Evolutionary conservation across 805 yeast genomes (phyloP).

Genomic region (Clavispora phyllophila): DNA sequence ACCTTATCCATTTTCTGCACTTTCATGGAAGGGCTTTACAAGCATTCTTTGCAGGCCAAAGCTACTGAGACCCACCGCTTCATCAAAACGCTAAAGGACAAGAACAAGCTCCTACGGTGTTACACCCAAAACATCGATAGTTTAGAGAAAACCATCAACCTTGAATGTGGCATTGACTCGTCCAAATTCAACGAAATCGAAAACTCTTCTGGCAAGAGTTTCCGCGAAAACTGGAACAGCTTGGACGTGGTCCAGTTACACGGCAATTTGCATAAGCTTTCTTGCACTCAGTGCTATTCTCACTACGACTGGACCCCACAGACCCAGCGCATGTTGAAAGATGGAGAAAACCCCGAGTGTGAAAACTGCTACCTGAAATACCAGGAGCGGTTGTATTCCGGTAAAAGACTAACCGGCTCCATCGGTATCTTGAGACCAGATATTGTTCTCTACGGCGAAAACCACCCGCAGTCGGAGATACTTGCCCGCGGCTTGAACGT

Average conservation of each 20-base stretch:
- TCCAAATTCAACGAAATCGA: conserved; percentile 21
- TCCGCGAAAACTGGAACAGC: conserved; percentile 49
- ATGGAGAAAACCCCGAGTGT: conserved; percentile 76
- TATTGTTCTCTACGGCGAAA: conserved; percentile 89
- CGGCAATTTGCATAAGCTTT: conserved; percentile 74
- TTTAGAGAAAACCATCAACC: conserved; percentile 61
- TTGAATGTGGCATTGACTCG: conserved; percentile 51
- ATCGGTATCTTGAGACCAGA: conserved; percentile 82
- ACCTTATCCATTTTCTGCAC: conserved; percentile 74
- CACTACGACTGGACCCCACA: conserved; percentile 58
- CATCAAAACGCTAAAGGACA: conserved; percentile 53
- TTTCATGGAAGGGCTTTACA: conserved; percentile 79
- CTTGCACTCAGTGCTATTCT: conserved; percentile 69
- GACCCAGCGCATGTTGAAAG: conserved; percentile 41
- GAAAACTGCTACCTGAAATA: conserved; percentile 57
- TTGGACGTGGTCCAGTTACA: conserved; percentile 84
- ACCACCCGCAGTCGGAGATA: conserved; percentile 82
- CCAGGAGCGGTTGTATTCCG: conserved; percentile 52
- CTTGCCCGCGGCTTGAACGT: conserved; percentile 63
- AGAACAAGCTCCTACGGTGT: conserved; percentile 70
- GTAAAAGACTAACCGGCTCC: conserved; percentile 67
- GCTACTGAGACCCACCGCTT: conserved; percentile 86
- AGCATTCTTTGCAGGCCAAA: conserved; percentile 55
- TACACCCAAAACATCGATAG: conserved; percentile 96
- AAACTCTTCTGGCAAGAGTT: conserved; percentile 14